Conservation (phyloP, 2,329 filamentous ascomycete genomes). For the Phaeophleospora eucalypticola region DNA sequence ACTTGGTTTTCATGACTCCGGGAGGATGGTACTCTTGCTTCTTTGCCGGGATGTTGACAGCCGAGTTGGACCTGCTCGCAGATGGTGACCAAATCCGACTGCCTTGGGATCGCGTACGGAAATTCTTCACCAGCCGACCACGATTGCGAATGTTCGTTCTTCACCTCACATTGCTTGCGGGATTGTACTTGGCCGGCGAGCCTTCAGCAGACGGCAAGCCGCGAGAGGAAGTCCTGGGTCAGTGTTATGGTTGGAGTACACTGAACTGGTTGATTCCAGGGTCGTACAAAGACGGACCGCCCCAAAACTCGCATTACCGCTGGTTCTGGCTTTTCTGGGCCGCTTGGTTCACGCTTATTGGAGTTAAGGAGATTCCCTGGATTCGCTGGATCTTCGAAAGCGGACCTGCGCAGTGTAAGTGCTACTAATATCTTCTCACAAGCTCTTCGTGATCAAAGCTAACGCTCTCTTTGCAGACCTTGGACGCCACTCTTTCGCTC, state of each 20-base stretch:
- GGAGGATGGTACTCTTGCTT: constrained; percentile 61
- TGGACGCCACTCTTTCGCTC: constrained; percentile 57
- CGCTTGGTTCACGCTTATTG: constrained; percentile 34
- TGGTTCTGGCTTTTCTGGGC: constrained; percentile 55
- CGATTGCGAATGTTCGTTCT: constrained; percentile 12
- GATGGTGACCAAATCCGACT: constrained; percentile 13
- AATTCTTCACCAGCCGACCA: neutral
- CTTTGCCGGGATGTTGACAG: constrained; percentile 56
- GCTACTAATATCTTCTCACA: neutral
- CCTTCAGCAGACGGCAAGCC: constrained; percentile 19
- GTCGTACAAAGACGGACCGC: constrained; percentile 18
- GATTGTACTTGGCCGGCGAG: constrained; percentile 23
- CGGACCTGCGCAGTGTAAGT: constrained; percentile 21
- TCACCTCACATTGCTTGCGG: constrained; percentile 19
- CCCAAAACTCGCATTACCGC: constrained; percentile 17
- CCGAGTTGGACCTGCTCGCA: constrained; percentile 55
- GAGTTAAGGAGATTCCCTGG: constrained; percentile 24
- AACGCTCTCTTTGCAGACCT: constrained; percentile 38
- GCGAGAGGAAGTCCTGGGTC: constrained; percentile 14
- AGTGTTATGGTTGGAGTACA: constrained; percentile 23
- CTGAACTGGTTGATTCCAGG: constrained; percentile 21
- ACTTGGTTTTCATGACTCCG: constrained; percentile 19
- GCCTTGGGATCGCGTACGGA: constrained; percentile 17
- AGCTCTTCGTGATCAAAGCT: constrained; percentile 1
- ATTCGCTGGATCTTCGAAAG: constrained; percentile 23